Base-by-base conservation (phyloP, 2,329 filamentous ascomycete genomes). In the Meredithiella fracta region DNA sequence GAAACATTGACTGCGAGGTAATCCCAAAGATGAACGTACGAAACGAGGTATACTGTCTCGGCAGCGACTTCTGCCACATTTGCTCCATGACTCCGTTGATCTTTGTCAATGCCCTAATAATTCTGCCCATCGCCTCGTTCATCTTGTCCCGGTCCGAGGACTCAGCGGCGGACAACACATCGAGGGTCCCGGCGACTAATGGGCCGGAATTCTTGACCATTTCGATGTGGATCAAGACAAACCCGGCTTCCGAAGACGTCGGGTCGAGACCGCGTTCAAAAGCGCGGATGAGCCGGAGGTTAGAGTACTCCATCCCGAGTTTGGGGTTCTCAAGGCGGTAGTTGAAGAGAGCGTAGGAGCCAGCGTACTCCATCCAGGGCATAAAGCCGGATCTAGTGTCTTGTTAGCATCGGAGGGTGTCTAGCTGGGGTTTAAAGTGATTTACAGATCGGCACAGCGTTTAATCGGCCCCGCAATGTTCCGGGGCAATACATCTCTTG, bases 11-110 rank as follows among this genome's bases (percentile, higher is more conserved):
- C 69, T 96, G 90, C 51, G 80, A 85, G 1, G 88, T 94, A 69
- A 96, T 95, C 63, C 91, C 91, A 65, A 95, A 95, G 71, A 96
- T 96, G 73, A 96, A 96, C 9, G 91, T 94, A 42, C 90, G 85
- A 78, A 95, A 96, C 62, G 79, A 84, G 58, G 85, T 87, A 71
- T 96, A 96, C 62, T 88, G 80, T 17, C 77, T 76, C 1, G 90
- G 90, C 63, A 86, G 85, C 56, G 86, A 92, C 67, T 89, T 86
- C 59, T 76, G 77, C 91, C 90, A 96, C 91, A 97, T 97, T 23
- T 73, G 77, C 66, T 92, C 87, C 87, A 94, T 94, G 63, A 94
- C 85, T 62, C 79, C 80, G 57, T 72, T 73, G 63, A 71, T 63
- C 0, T 82, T 58, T 42, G 51, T 29, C 70, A 88, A 76, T 0